These are phyloP conservation scores for Lipomyces chichibuensis DNA, from an alignment of 805 yeast species.

Conservation along the genomic window DNA sequence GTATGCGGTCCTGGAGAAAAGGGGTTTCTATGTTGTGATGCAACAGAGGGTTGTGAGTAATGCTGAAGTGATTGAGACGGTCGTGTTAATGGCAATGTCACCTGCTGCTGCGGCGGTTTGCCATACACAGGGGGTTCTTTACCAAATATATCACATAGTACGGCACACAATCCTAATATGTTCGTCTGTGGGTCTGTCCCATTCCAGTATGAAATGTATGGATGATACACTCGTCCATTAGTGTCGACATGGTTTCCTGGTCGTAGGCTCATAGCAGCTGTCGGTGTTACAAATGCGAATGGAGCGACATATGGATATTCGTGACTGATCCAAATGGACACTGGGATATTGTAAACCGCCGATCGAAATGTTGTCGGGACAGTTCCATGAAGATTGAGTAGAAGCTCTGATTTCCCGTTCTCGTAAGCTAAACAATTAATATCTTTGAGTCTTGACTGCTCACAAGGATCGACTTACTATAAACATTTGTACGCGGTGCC, in stretches of 20 bases:
- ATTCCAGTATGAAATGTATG: conserved; percentile 65
- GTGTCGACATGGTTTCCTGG: conserved; percentile 71
- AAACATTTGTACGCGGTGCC: conserved; percentile 69
- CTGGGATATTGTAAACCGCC: conserved; percentile 52
- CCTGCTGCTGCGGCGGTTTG: conserved; percentile 39
- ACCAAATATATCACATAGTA: conserved; percentile 47
- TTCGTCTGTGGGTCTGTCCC: conserved; percentile 40
- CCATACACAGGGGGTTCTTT: conserved; percentile 53
- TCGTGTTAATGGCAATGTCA: not conserved
- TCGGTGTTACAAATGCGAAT: conserved; percentile 61
- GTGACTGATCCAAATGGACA: conserved; percentile 77
- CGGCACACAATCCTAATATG: conserved; percentile 44
- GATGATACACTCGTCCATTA: conserved; percentile 73
- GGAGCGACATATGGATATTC: conserved; percentile 74
- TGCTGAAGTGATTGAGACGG: conserved; percentile 8
- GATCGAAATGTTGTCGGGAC: conserved; percentile 46
- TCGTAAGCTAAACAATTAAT: conserved; percentile 46
- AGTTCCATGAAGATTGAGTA: conserved; percentile 67
- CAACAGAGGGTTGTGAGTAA: not conserved
- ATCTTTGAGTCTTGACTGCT: not conserved
- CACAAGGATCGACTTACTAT: conserved; percentile 40
- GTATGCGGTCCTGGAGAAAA: not conserved
- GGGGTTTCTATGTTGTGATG: not conserved
- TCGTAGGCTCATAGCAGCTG: conserved; percentile 51
- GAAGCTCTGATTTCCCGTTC: conserved; percentile 61